Percentiles rank a stretch among this genome's conserved stretches.
These are phyloP conservation scores for Citeromyces matritensis DNA, from an alignment of 805 yeast genomes.

Conservation along the genomic window DNA sequence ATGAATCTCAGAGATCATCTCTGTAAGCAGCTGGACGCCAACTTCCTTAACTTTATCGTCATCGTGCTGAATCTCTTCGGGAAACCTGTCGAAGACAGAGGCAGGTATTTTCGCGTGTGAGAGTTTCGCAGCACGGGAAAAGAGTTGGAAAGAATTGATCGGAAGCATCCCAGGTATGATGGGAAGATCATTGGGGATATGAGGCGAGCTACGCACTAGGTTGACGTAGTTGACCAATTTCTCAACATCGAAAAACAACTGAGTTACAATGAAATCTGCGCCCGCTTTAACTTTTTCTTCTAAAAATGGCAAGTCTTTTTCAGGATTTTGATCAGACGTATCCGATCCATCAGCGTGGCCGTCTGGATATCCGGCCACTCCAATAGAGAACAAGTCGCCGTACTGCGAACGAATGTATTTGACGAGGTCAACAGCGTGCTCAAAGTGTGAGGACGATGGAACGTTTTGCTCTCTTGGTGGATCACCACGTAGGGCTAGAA, in stretches of 20 bases:
- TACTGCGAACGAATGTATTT: constrained; percentile 55
- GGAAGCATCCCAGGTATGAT: constrained; percentile 89
- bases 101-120: constrained; percentile 77
- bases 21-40: constrained; percentile 63
- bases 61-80: constrained; percentile 46
- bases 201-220: constrained; percentile 21
- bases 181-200: constrained; percentile 28
- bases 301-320: constrained; percentile 62
- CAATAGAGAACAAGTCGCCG: constrained; percentile 79
- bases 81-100: constrained; percentile 33
- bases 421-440: constrained; percentile 77
- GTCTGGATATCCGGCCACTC: constrained; percentile 97
- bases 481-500: constrained; percentile 90
- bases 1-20: constrained; percentile 45
- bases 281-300: constrained; percentile 85
- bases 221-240: constrained; percentile 57
- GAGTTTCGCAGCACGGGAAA: constrained; percentile 76
- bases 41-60: constrained; percentile 67
- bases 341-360: constrained; percentile 90
- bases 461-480: constrained; percentile 63
- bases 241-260: constrained; percentile 77
- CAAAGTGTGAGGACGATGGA: constrained; percentile 54
- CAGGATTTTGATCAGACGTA: constrained; percentile 44
- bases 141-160: constrained; percentile 67
- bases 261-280: constrained; percentile 87